A percentile compares a stretch with the other conserved stretches of the same genome.
These are phyloP conservation scores for Saturnispora galanensis DNA, from an alignment of 805 yeast species.

Conservation along the genomic window DNA sequence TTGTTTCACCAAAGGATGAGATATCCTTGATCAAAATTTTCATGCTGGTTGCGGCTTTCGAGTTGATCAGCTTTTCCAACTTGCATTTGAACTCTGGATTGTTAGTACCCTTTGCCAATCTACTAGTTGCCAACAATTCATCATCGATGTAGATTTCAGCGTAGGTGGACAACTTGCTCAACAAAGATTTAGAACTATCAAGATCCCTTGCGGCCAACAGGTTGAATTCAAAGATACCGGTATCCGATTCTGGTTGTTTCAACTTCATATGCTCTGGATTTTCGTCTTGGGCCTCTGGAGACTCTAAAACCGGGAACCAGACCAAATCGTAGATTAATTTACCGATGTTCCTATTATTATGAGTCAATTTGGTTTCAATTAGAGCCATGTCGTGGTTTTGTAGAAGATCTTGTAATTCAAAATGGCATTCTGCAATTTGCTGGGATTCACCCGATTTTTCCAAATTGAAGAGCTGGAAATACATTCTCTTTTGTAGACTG, in stretches of 20 bases:
- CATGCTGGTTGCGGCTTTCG: slow-evolving; percentile 47
- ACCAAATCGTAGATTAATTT: slow-evolving; percentile 45
- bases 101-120: slow-evolving; percentile 56
- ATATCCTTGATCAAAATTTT: slow-evolving; percentile 54
- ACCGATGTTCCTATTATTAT: slow-evolving; percentile 50
- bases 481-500: slow-evolving; percentile 45
- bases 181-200: slow-evolving; percentile 40
- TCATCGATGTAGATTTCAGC: slow-evolving; percentile 57
- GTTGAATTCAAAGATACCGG: slow-evolving; percentile 60
- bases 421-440: slow-evolving; percentile 38
- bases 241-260: slow-evolving; percentile 45
- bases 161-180: slow-evolving; percentile 51
- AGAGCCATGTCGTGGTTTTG: slow-evolving; percentile 42
- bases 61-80: slow-evolving; percentile 50
- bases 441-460: slow-evolving; percentile 43
- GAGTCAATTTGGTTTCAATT: slow-evolving; percentile 34
- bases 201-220: slow-evolving; percentile 52
- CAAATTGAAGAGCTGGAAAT: slow-evolving; percentile 46
- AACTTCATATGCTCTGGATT: slow-evolving; percentile 26
- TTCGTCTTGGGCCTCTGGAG: slow-evolving; percentile 33
- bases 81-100: slow-evolving; percentile 66
- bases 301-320: slow-evolving; percentile 38
- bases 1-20: slow-evolving; percentile 37
- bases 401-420: slow-evolving; percentile 49
- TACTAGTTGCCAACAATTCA: slow-evolving; percentile 43